Base-by-base conservation (phyloP, 768 basidiomycete species). In the Melanogaster broomeanus region DNA sequence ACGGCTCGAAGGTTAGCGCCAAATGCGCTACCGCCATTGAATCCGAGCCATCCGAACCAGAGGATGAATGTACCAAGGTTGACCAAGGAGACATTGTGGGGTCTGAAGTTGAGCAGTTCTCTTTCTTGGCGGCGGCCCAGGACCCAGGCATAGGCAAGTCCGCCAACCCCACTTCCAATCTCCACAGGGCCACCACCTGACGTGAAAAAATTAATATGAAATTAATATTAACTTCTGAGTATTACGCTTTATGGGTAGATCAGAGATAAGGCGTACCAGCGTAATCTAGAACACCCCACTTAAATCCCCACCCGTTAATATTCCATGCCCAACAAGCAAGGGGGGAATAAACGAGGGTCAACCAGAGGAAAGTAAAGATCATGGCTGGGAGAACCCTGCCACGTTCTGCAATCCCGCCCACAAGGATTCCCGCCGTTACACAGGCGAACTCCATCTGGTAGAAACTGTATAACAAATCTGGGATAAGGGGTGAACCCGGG, bases 41-140 rank as follows among this genome's bases (percentile, higher is more conserved):
- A 93, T n/a, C 88, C 90, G 50, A 87, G 71, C 84, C 85, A 91
- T 22, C 91, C 90, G 64, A 94, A 88, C 89, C 88, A 93, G 48
- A 93, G 83, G 56, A 93, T 79, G 59, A 85, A 88, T 9, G 89
- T 93, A 57, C 93, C 92, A 49, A 94, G 78, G 58, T 81, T 81
- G 60, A 94, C 88, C 66, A 89, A 74, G 28, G 88, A 84, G 19
- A 93, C 90, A 66, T 93, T 92, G 71, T 95, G 90, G 8, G 93
- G 92, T 53, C 90, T 80, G 74, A 93, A 94, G 66, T 88, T 88
- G 53, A 83, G 65, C 9, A 89, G 68, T 59, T 90, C 85, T 40
- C 78, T 79, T 58, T 88, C 84, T 55, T 84, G 77, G 52, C 94
- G 80, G 44, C 85, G 84, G 18, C 94, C 94, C 52, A 98, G 82